These are phyloP conservation scores for Tricholoma saponaceum DNA, from an alignment of 768 basidiomycete species.

Conservation along the genomic window DNA sequence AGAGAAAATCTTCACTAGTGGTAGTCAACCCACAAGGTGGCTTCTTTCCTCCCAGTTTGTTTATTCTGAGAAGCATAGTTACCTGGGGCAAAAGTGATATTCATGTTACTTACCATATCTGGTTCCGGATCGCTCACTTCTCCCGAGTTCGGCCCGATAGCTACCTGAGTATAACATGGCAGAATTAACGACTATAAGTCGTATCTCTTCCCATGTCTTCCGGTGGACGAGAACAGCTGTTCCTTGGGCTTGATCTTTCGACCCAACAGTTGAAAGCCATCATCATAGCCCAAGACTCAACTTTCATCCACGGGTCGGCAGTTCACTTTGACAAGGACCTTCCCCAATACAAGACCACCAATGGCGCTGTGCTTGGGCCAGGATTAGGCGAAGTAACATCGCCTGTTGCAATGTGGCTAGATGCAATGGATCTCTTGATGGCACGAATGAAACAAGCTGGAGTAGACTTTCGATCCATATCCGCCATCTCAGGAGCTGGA, in stretches of 20 bases:
- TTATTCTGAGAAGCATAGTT: too few species aligned
- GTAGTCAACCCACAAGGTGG: too few species aligned
- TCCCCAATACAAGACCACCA: constrained; percentile 59
- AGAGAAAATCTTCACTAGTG: too few species aligned
- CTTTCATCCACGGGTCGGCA: constrained; percentile 61
- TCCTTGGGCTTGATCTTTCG: constrained; percentile 83
- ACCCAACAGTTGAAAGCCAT: constrained; percentile 85
- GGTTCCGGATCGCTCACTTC: too few species aligned
- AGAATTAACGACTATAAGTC: not conserved
- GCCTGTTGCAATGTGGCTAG: constrained; percentile 82
- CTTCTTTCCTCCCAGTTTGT: too few species aligned
- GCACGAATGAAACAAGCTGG: constrained; percentile 54
- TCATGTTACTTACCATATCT: too few species aligned
- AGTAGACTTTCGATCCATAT: constrained; percentile 55
- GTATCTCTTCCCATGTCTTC: constrained; percentile 8
- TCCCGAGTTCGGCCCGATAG: too few species aligned
- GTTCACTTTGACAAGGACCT: constrained; percentile 83
- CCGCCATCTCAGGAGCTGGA: constrained; percentile 71
- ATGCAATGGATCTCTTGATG: constrained; percentile 77
- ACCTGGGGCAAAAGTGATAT: too few species aligned
- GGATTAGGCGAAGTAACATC: constrained; percentile 71
- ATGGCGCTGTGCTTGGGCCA: constrained; percentile 63
- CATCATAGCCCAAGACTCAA: constrained; percentile 51
- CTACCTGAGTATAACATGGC: too few species aligned
- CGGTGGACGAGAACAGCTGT: constrained; percentile 27